Evolutionary conservation across 2,329 filamentous ascomycete genomes (phyloP).

Genomic region (Xylaria sp.): DNA sequence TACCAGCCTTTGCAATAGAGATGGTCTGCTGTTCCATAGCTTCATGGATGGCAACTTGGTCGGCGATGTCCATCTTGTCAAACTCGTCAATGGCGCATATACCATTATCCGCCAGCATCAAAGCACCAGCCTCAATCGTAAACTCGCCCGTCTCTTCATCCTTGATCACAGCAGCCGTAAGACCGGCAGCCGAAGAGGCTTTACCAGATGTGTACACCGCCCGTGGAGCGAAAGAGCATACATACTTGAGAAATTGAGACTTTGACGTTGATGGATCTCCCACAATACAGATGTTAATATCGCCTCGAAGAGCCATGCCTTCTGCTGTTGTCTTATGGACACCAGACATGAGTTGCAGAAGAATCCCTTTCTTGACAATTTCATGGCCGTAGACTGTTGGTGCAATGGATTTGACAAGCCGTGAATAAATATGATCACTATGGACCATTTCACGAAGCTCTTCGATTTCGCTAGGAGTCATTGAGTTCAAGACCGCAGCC

Average conservation of each 20-base stretch:
- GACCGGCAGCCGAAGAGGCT: slow-evolving; percentile 94
- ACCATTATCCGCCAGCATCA: slow-evolving; percentile 97
- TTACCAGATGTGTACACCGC: slow-evolving; percentile 98
- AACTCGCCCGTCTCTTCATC: slow-evolving; percentile 99
- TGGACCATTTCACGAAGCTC: slow-evolving; percentile 95
- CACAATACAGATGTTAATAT: slow-evolving; percentile 99
- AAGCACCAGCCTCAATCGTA: slow-evolving; percentile 96
- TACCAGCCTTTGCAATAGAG: slow-evolving; percentile 97
- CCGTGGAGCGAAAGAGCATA: slow-evolving; percentile 95
- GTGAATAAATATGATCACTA: slow-evolving; percentile 92
- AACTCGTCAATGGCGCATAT: slow-evolving; percentile 99
- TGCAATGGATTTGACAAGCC: slow-evolving; percentile 91
- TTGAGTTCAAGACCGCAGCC: slow-evolving; percentile 83
- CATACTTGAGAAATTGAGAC: slow-evolving; percentile 97
- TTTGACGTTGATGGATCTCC: slow-evolving; percentile 97
- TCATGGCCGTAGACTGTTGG: slow-evolving; percentile 98
- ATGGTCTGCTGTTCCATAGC: slow-evolving; percentile 99
- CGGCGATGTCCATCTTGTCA: slow-evolving; percentile 98
- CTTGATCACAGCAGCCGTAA: slow-evolving; percentile 96
- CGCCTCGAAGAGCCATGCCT: slow-evolving; percentile 93
- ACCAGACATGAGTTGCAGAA: slow-evolving; percentile 95
- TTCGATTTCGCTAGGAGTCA: slow-evolving; percentile 87
- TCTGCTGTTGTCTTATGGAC: slow-evolving; percentile 91
- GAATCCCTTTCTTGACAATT: slow-evolving; percentile 95
- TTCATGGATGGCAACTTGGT: slow-evolving; percentile 99